Base-by-base conservation (phyloP, 345 rosid genomes). In the Mangifera indica region DNA sequence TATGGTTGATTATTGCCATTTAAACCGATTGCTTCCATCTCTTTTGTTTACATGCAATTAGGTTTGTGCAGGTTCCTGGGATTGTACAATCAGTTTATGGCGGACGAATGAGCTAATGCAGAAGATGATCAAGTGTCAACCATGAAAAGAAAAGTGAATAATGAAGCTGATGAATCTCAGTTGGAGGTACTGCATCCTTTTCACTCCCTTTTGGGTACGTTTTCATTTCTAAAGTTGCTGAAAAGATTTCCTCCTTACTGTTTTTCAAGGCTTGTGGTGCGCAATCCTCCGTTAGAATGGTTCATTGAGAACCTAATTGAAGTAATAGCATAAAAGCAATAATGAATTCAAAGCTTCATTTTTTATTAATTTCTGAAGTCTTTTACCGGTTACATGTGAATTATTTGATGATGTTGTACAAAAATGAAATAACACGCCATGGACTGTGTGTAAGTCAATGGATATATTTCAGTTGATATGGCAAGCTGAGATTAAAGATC, bases 61-160 rank as follows among this genome's bases (percentile, higher is more conserved):
- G 98, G 61, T 94, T 74, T 91, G 98, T 82, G 90, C 98, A 11
- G 90, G 99, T 78, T 93, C 99, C 26, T 93, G 98, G 97, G 99
- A 96, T 85, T 88, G 87, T 74, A 86, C 87, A 0, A 85, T 96
- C 74, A 89, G 89, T 74, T 74, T 96, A 60, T 96, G 99, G 99
- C 67, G 67, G 82, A 82, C 91, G 22, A 79, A 78, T 81, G 81
- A 83, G 34, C 91, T 46, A 84, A 74, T 66, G 72, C 77, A 17
- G 87, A 80, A 45, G 91, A 87, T 59, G 82, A 84, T 63, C 72
- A 72, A 51, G 92, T 91, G 72, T 73, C 96, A 51, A 64, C 84
- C 63, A 96, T 93, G 88, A 96, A 84, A 86, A 87, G 98, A 80
- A 96, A 85, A 84, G 89, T 86, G 72, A 91, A 84, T 77, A 83